A percentile compares a stretch with the other conserved stretches of the same genome.
Evolutionary conservation across 2,329 filamentous ascomycete species (phyloP).

Genomic region (Fusarium marasasianum): DNA sequence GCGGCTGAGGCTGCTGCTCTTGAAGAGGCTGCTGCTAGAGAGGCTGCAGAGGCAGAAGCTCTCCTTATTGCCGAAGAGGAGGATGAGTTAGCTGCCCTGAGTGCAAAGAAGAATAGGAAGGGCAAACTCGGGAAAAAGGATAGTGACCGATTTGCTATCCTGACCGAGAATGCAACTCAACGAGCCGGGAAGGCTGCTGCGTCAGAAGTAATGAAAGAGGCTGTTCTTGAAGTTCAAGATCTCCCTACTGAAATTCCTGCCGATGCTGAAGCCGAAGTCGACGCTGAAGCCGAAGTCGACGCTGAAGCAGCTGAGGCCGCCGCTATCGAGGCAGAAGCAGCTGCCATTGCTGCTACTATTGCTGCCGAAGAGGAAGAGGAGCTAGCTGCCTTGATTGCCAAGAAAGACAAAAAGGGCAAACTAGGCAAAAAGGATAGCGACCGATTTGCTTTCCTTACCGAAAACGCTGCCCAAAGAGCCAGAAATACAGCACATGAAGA

Average conservation of each 20-base stretch:
- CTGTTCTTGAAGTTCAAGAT: background rate
- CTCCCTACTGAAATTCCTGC: slow-evolving; percentile 13
- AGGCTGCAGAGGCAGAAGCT: slow-evolving; percentile 32
- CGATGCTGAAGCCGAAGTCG: slow-evolving; percentile 23
- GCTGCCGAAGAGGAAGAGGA: slow-evolving; percentile 37
- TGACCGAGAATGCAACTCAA: slow-evolving; percentile 35
- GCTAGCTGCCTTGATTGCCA: slow-evolving; percentile 25
- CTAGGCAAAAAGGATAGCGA: slow-evolving; percentile 37
- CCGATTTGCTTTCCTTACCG: slow-evolving; percentile 31
- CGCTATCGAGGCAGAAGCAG: slow-evolving; percentile 46
- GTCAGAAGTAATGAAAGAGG: slow-evolving; percentile 40
- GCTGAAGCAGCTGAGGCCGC: slow-evolving; percentile 13
- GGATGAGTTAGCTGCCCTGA: slow-evolving; percentile 40
- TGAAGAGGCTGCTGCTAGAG: slow-evolving; percentile 19
- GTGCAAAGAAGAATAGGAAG: slow-evolving; percentile 49
- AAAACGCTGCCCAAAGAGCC: slow-evolving; percentile 26
- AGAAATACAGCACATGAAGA: slow-evolving; percentile 32
- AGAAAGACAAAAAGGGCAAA: slow-evolving; percentile 36
- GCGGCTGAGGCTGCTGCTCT: slow-evolving; percentile 19
- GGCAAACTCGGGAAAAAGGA: slow-evolving; percentile 43
- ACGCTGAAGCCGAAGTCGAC: background rate
- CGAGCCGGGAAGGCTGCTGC: slow-evolving; percentile 34
- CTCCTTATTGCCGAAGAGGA: slow-evolving; percentile 36
- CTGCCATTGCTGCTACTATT: slow-evolving; percentile 13
- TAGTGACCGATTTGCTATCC: slow-evolving; percentile 43